These are phyloP conservation scores for Carex cristatella DNA, from an alignment of 176 grass and related monocot species.

Conservation along the genomic window DNA sequence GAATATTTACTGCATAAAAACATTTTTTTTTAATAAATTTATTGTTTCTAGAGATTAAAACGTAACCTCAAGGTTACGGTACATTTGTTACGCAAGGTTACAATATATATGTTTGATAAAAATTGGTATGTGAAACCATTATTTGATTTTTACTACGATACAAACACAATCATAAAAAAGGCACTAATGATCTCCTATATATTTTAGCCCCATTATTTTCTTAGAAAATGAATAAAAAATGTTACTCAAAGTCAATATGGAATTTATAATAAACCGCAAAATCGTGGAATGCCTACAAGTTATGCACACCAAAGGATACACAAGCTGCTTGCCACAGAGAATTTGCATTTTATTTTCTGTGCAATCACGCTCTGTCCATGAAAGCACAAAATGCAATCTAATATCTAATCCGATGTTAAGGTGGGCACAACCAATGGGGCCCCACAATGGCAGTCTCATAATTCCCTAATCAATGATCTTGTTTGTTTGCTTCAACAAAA, in stretches of 20 bases:
- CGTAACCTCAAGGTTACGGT: no score
- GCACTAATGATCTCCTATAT: not conserved
- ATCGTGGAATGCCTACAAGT: not conserved
- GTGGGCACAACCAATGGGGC: not conserved
- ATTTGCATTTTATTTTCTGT: not conserved
- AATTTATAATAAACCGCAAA: not conserved
- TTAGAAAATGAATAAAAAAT: not conserved
- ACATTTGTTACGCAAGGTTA: not conserved
- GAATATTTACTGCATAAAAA: not conserved
- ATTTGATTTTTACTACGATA: not conserved
- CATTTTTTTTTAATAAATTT: not conserved
- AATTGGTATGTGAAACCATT: not conserved
- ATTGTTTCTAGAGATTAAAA: not conserved
- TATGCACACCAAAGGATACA: not conserved
- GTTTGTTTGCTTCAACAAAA: not conserved
- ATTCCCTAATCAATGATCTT: constrained; percentile 22
- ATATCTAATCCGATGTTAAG: not conserved
- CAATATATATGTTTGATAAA: not conserved
- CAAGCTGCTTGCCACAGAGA: not conserved
- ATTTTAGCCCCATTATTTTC: not conserved
- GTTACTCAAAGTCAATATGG: not conserved
- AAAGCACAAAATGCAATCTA: not conserved
- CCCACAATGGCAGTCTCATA: constrained; percentile 10
- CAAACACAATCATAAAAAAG: not conserved
- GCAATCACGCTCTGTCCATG: constrained; percentile 6